Conservation (phyloP, 169 alveolate species). For the Eimeria tenella region DNA sequence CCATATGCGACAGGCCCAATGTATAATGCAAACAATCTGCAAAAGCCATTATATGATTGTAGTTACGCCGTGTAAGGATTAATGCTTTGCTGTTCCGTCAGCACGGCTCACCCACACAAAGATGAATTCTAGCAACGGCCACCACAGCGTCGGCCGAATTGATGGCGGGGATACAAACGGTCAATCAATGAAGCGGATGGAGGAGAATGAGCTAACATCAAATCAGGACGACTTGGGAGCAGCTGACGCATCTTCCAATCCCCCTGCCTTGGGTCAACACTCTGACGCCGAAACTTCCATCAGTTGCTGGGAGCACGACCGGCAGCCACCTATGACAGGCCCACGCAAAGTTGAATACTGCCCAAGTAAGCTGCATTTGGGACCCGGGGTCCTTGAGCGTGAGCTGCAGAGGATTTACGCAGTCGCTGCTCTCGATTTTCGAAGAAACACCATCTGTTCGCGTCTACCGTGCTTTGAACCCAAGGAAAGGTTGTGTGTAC, state of each 20-base stretch:
- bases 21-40: background rate
- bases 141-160: conserved; percentile 1
- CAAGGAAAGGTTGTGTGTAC: no score
- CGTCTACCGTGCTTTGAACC: background rate
- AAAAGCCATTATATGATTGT: background rate
- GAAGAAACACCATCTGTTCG: background rate
- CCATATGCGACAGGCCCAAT: background rate
- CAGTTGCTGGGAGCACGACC: conserved; percentile 24
- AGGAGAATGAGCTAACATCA: background rate
- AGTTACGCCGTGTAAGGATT: background rate
- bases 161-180: no score
- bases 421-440: no score
- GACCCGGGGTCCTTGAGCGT: background rate
- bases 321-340: conserved; percentile 52
- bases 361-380: conserved; percentile 18
- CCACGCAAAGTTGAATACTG: conserved; percentile 56
- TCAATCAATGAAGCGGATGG: background rate
- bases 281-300: background rate
- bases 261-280: background rate
- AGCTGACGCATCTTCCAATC: background rate
- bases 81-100: background rate
- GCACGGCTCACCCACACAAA: background rate
- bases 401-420: background rate
- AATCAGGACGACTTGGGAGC: background rate
- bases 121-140: conserved; percentile 36